Base-by-base conservation (phyloP, 345 rosid species). In the Euphorbia peplus region DNA sequence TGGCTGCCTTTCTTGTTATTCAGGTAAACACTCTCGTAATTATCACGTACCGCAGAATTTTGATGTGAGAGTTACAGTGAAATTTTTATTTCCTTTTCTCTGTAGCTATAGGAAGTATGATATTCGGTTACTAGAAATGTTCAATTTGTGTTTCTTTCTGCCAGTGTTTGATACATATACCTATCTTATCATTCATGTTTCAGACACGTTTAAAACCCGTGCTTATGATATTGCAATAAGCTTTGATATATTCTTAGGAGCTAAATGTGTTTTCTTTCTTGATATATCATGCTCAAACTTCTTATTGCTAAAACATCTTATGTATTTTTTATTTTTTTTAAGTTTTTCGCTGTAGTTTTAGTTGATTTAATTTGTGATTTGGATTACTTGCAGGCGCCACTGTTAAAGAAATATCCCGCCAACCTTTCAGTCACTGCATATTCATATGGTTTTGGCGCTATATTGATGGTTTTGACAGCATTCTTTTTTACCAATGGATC, bases 1-100 rank as follows among this genome's bases (percentile, higher is more conserved):
- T 95, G 97, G 97, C 99, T 68, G 82, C 91, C 51, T 95, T 87
- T 75, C 82, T 91, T 41, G 99, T 92, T 74, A 83, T 91, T 75
- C 97, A 95, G 99, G 99, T 95, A 84, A 78, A 24, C 44, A 35
- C 48, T 54, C 25, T 2, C 28, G 42, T 32, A 26, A 37, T 63
- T 73, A 25, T 70, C 26, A 30, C 54, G 48, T 19, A 22, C 15
- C n/a, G 8, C 16, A 32, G 25, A 35, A 39, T 62, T 39, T 54
- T 62, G 29, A 53, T 37, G 15, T 11, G 12, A 53, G 28, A 61
- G 19, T n/a, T 30, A 15, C 3, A 15, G 25, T 5, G 21, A 35
- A 39, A 30, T 37, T 11, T 21, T 30, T 12, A 55, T 26, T 57
- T 22, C 19, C 10, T 10, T 24, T 12, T 53, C 3, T 22, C 11